Conservation (phyloP, 2,329 filamentous ascomycete species). For the Paecilomyces formosus region DNA sequence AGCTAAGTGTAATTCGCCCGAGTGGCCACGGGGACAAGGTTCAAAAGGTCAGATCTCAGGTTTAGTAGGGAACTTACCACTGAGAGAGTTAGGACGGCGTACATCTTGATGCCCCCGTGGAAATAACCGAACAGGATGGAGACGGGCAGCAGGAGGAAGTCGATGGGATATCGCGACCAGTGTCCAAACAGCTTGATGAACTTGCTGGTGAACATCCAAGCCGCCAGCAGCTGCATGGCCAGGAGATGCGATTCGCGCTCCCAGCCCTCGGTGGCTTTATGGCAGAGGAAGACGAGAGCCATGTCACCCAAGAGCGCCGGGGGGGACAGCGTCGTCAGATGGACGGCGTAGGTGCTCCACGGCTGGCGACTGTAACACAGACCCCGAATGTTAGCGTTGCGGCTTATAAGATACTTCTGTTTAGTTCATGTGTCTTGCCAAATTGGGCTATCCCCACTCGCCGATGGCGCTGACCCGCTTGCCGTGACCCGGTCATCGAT, state of each 20-base stretch:
- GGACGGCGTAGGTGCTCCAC: constrained; percentile 89
- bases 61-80: constrained; percentile 54
- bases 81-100: constrained; percentile 73
- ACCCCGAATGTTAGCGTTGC: constrained; percentile 19
- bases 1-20: not conserved
- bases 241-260: constrained; percentile 45
- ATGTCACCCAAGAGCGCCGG: constrained; percentile 75
- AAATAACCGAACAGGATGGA: constrained; percentile 89
- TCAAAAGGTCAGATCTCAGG: constrained; percentile 3
- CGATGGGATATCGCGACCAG: constrained; percentile 74
- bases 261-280: constrained; percentile 60
- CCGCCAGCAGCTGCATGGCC: constrained; percentile 55
- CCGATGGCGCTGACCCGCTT: constrained; percentile 3
- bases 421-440: constrained; percentile 9
- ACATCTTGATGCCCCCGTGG: constrained; percentile 86
- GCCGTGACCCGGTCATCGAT: not conserved
- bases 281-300: constrained; percentile 61
- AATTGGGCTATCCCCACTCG: constrained; percentile 5
- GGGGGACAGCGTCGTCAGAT: constrained; percentile 86
- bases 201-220: constrained; percentile 84
- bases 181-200: constrained; percentile 84
- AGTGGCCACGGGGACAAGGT: not conserved
- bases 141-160: constrained; percentile 72
- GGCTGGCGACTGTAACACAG: constrained; percentile 62
- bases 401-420: constrained; percentile 6